phyloP scores from a whole-genome alignment of 2,329 filamentous ascomycete genomes.

The Cordyceps cicadae region DNA sequence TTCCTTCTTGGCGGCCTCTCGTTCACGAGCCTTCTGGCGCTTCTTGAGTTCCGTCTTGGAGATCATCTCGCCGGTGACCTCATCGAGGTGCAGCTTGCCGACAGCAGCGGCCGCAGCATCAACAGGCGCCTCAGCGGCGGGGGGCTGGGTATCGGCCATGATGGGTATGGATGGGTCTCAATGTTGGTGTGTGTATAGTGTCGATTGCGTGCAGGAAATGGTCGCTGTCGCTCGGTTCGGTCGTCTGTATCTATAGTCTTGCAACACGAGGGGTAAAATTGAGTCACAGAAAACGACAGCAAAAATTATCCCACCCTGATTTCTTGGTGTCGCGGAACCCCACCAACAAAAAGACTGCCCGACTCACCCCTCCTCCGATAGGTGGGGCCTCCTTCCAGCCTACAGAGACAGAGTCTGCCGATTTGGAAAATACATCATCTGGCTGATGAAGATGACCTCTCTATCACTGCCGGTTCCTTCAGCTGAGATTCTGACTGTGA shows the following conservation, averaged over 20 bases:
- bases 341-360: conserved; percentile 3
- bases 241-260: not conserved
- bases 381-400: conserved; percentile 6
- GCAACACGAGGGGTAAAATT: conserved; percentile 7
- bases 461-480: not conserved
- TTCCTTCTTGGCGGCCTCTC: conserved; percentile 80
- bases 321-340: not conserved
- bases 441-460: not conserved
- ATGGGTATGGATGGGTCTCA: conserved; percentile 14
- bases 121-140: conserved; percentile 27
- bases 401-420: not conserved
- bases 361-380: conserved; percentile 5
- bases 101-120: conserved; percentile 48
- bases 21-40: conserved; percentile 82
- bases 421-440: not conserved
- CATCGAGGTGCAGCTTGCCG: conserved; percentile 76
- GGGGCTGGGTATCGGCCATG: conserved; percentile 27
- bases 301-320: conserved; percentile 7
- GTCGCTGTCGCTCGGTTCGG: not conserved
- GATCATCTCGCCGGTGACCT: conserved; percentile 80
- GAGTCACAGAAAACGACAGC: conserved; percentile 8
- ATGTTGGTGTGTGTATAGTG: not conserved
- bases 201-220: not conserved
- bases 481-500: not conserved
- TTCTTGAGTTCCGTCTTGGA: conserved; percentile 92